Percentiles rank a stretch among this genome's conserved stretches.
These are phyloP conservation scores for Funneliformis geosporum DNA, from an alignment of 192 early-diverging fungal species.

Conservation along the genomic window DNA sequence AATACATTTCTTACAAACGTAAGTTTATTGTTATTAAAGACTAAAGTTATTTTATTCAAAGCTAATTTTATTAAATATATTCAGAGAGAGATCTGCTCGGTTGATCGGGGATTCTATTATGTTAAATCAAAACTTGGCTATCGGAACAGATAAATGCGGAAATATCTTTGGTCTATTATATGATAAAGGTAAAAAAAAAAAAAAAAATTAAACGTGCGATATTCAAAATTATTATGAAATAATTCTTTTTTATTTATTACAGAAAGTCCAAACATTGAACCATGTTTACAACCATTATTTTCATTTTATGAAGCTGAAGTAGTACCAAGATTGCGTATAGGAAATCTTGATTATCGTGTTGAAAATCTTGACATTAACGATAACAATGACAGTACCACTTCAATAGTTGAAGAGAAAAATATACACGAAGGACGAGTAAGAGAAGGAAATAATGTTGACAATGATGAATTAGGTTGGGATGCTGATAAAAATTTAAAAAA, in stretches of 20 bases:
- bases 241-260: not conserved
- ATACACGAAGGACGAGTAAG: not conserved
- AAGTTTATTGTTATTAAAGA: not conserved
- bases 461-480: conserved; percentile 13
- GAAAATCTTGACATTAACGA: not conserved
- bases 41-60: not conserved
- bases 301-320: conserved; percentile 21
- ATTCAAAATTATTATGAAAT: not conserved
- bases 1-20: conserved; percentile 12
- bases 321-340: conserved; percentile 16
- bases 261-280: conserved; percentile 19
- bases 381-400: not conserved
- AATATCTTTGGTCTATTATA: conserved; percentile 19
- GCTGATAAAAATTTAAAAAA: not conserved
- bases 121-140: conserved; percentile 23
- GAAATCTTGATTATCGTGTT: conserved; percentile 6
- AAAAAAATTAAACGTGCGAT: not conserved
- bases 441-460: not conserved
- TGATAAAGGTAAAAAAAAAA: conserved; percentile 4
- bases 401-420: not conserved
- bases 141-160: conserved; percentile 16
- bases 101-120: conserved; percentile 13
- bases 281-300: conserved; percentile 1
- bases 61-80: not conserved
- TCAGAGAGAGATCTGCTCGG: not conserved